A percentile compares a stretch with the other conserved stretches of the same genome.
phyloP scores from a whole-genome alignment of 257 asterid genomes.

The Ajuga chamaepitys region DNA sequence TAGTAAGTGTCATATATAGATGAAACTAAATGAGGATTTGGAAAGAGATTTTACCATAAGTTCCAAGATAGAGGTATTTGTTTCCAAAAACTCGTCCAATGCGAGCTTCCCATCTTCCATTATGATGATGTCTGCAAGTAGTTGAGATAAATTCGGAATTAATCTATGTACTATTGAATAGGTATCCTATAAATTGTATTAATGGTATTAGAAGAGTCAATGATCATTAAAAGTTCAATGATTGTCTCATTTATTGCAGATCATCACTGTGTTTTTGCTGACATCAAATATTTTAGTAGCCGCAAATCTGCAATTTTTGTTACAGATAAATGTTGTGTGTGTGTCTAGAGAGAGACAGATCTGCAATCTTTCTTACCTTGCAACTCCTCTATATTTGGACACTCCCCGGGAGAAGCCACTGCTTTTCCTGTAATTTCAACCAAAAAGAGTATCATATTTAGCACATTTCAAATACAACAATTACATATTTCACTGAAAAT shows the following conservation, averaged over 20 bases:
- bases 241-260: conserved; percentile 15
- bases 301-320: not conserved
- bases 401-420: conserved; percentile 88
- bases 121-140: conserved; percentile 65
- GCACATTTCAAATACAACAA: not conserved
- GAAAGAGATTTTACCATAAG: conserved; percentile 54
- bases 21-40: not conserved
- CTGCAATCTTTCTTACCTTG: conserved; percentile 33
- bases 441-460: not conserved
- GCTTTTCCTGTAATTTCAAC: conserved; percentile 53
- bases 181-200: no score
- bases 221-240: not conserved
- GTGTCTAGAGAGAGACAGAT: not conserved
- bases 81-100: conserved; percentile 83
- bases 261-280: not conserved
- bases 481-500: not conserved
- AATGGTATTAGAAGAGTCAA: no score
- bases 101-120: conserved; percentile 95
- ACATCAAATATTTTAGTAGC: not conserved
- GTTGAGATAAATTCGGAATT: not conserved
- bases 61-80: conserved; percentile 77
- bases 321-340: not conserved
- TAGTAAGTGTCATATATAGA: not conserved
- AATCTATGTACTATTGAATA: no score
- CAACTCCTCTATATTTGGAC: conserved; percentile 85